Percentiles rank a stretch among this genome's conserved stretches.
These are phyloP conservation scores for Pachyrhizus erosus DNA, from an alignment of 306 rosid genomes.

Conservation along the genomic window DNA sequence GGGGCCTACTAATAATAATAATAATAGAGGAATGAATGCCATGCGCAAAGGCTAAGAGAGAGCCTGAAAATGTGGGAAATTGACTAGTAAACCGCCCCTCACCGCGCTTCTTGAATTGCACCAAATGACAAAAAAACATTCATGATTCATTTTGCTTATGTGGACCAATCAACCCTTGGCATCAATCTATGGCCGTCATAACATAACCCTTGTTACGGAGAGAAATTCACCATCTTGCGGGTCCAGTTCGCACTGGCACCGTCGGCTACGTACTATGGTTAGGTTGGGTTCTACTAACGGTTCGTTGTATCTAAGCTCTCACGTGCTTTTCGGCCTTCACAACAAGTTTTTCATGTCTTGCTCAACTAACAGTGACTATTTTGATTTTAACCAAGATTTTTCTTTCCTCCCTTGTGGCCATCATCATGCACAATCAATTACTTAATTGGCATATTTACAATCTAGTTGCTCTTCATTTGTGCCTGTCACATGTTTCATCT, in stretches of 20 bases:
- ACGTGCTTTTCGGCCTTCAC: not conserved
- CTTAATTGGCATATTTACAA: not conserved
- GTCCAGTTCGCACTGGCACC: conserved; percentile 18
- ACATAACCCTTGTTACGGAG: not conserved
- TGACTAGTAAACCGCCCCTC: conserved; percentile 24
- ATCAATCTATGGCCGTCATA: conserved; percentile 10
- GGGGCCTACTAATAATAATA: conserved; percentile 32
- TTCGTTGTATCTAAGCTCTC: not conserved
- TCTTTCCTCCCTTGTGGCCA: not conserved
- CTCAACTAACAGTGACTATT: not conserved
- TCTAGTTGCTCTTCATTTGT: not conserved
- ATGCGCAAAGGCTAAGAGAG: not conserved
- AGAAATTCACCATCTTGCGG: conserved; percentile 24
- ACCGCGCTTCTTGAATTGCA: conserved; percentile 30
- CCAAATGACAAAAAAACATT: conserved; percentile 11
- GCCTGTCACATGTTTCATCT: not conserved
- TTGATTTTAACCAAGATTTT: conserved; percentile 6
- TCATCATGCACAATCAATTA: not conserved
- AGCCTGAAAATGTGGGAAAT: conserved; percentile 35
- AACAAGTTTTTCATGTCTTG: not conserved
- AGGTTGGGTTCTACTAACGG: not conserved
- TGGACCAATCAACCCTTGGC: conserved; percentile 24
- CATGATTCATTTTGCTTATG: not conserved
- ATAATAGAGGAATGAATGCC: not conserved
- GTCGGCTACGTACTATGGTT: conserved; percentile 2